Evolutionary conservation across 2,329 filamentous ascomycete genomes (phyloP).

Genomic region (Colletotrichum euphorbiae): DNA sequence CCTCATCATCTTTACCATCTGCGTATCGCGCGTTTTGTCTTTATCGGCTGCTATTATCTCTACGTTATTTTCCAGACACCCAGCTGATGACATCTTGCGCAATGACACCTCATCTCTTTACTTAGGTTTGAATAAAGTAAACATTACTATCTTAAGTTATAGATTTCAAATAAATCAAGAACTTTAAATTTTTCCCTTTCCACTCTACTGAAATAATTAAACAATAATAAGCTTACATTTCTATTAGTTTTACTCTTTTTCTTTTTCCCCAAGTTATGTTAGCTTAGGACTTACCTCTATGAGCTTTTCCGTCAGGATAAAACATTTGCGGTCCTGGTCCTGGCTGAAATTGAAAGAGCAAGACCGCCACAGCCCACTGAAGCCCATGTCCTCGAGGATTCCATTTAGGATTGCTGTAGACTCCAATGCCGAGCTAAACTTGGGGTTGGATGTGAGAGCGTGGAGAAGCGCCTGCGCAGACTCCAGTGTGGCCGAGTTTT

Average conservation of each 20-base stretch:
- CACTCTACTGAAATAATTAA: constrained; percentile 3
- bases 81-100: too few species aligned
- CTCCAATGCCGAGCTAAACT: constrained; percentile 61
- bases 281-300: constrained; percentile 62
- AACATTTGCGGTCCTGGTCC: constrained; percentile 64
- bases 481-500: constrained; percentile 69
- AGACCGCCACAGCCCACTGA: constrained; percentile 71
- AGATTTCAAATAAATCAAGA: too few species aligned
- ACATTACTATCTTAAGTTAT: too few species aligned
- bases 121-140: too few species aligned
- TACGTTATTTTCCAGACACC: too few species aligned
- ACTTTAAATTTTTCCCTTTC: too few species aligned
- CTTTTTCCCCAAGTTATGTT: constrained; percentile 12
- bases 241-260: constrained; percentile 10
- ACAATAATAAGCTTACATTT: constrained; percentile 34
- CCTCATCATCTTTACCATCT: too few species aligned
- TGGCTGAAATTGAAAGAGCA: constrained; percentile 63
- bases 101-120: too few species aligned
- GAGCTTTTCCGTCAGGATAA: constrained; percentile 68
- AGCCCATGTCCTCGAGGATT: constrained; percentile 70
- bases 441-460: constrained; percentile 66
- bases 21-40: too few species aligned
- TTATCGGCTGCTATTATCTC: too few species aligned
- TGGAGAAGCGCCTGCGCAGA: constrained; percentile 71
- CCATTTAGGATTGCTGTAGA: constrained; percentile 62